phyloP scores from a whole-genome alignment of 345 rosid genomes.

The Pugionium cornutum region DNA sequence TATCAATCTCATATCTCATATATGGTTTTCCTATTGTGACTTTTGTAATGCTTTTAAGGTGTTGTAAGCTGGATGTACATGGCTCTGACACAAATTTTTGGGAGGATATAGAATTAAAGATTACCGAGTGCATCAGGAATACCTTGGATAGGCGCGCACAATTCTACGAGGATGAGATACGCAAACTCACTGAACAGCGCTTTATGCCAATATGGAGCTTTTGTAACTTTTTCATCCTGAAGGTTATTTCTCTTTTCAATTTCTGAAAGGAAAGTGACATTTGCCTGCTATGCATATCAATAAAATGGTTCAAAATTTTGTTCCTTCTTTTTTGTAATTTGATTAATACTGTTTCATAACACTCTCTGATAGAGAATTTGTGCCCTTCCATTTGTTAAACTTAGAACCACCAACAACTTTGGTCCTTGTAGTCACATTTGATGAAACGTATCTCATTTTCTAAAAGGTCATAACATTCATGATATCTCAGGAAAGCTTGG shows the following conservation, averaged over 20 bases:
- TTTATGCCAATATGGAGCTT: slow-evolving; percentile 97
- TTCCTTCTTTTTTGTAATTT: slow-evolving; percentile 8
- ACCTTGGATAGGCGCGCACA: slow-evolving; percentile 87
- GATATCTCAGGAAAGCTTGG: slow-evolving; percentile 86
- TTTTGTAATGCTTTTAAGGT: slow-evolving; percentile 55
- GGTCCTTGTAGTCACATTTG: slow-evolving; percentile 27
- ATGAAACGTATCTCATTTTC: slow-evolving; percentile 28
- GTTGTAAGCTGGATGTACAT: slow-evolving; percentile 88
- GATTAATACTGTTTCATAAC: slow-evolving; percentile 8
- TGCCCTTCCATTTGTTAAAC: slow-evolving; percentile 7
- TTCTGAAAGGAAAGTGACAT: slow-evolving; percentile 11
- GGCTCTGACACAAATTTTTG: slow-evolving; percentile 80
- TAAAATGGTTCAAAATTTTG: neutral
- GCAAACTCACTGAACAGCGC: slow-evolving; percentile 90
- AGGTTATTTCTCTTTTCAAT: slow-evolving; percentile 59
- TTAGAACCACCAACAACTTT: slow-evolving; percentile 4
- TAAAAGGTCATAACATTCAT: slow-evolving; percentile 32
- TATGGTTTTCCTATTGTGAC: slow-evolving; percentile 28
- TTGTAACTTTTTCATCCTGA: slow-evolving; percentile 92
- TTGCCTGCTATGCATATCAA: slow-evolving; percentile 15
- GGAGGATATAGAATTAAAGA: slow-evolving; percentile 89
- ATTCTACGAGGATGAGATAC: slow-evolving; percentile 94
- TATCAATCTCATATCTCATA: neutral
- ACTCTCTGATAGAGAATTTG: slow-evolving; percentile 7
- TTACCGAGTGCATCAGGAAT: slow-evolving; percentile 80